phyloP scores from a whole-genome alignment of 257 asterid genomes.

The Petunia secreta region DNA sequence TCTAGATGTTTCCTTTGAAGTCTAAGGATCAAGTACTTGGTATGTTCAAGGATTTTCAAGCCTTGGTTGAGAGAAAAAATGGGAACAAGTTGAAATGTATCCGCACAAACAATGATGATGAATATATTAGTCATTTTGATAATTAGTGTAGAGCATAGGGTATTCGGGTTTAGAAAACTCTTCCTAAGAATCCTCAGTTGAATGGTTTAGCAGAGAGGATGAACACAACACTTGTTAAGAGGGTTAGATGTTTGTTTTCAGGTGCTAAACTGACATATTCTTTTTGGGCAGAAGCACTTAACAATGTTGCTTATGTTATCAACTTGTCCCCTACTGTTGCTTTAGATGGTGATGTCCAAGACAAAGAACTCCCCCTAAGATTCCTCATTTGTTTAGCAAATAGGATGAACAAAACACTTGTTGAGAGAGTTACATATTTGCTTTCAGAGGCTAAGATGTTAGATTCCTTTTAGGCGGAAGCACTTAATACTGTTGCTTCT shows the following conservation, averaged over 20 bases:
- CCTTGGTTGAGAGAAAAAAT: background rate
- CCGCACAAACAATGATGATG: background rate
- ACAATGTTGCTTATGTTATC: too few relatives aligned
- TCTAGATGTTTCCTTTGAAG: background rate
- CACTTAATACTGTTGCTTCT: too few relatives aligned
- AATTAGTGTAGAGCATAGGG: background rate
- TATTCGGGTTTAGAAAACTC: background rate
- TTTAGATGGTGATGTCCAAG: background rate
- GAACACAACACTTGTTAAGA: background rate
- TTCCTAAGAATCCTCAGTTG: background rate
- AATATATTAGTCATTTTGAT: conserved; percentile 4
- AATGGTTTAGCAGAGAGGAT: background rate
- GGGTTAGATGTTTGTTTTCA: background rate
- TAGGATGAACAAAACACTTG: background rate
- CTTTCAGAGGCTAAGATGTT: background rate
- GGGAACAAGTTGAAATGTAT: background rate
- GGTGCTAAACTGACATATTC: background rate
- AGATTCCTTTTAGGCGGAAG: background rate
- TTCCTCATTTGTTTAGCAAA: background rate
- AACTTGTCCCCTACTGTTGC: background rate
- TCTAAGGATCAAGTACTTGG: conserved; percentile 9
- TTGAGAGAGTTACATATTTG: background rate
- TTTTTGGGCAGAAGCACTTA: background rate
- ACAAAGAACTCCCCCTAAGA: background rate
- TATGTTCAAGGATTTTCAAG: conserved; percentile 6